These are phyloP conservation scores for Effrenium voratum DNA, from an alignment of 73 alveolate genomes.

Conservation along the genomic window DNA sequence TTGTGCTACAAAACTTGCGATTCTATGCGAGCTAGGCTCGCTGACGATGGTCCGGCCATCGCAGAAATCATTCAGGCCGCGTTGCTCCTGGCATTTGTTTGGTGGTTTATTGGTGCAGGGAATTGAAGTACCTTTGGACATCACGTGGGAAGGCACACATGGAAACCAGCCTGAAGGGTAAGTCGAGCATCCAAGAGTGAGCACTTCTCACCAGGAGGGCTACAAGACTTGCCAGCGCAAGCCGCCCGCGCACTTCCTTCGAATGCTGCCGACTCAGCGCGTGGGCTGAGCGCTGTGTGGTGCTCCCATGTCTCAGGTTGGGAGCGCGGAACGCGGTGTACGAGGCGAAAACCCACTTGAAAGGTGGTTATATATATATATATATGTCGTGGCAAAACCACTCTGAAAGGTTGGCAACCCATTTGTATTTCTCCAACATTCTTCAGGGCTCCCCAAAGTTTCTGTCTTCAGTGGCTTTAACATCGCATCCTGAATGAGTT, in stretches of 20 bases:
- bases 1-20: neutral
- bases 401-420: too few species aligned
- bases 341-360: constrained; percentile 28
- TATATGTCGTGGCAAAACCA: too few species aligned
- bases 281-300: neutral
- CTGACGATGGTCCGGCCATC: constrained; percentile 80
- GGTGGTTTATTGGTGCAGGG: neutral
- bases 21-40: constrained; percentile 3
- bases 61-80: constrained; percentile 73
- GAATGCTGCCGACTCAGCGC: neutral
- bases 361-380: too few species aligned
- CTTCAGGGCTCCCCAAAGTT: too few species aligned
- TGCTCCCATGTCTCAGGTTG: neutral
- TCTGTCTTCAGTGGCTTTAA: too few species aligned
- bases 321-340: constrained; percentile 79
- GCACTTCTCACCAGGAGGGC: constrained; percentile 40
- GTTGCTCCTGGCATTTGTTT: neutral
- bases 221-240: constrained; percentile 67
- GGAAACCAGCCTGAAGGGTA: neutral
- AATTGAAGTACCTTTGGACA: neutral
- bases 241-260: constrained; percentile 85
- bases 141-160: neutral
- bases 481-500: too few species aligned
- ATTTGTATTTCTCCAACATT: too few species aligned
- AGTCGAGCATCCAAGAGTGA: neutral